These are phyloP conservation scores for Hondaea fermentalgiana DNA, from an alignment of 108 stramenopile species.

Conservation along the genomic window DNA sequence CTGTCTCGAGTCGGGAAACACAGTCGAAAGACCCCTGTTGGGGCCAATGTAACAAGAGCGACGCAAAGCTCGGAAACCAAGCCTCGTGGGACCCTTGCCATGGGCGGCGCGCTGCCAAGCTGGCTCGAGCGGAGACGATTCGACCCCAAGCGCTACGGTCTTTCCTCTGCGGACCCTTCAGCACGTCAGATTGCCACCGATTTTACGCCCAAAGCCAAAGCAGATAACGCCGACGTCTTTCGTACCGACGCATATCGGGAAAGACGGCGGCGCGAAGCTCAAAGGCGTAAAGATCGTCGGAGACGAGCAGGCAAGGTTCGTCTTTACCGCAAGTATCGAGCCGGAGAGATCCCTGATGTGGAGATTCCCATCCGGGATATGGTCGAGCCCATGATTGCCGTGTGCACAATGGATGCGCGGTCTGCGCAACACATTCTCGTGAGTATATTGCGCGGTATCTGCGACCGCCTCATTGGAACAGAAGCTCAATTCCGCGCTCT, in stretches of 20 bases:
- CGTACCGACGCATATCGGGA: not conserved
- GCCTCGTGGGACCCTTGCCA: not conserved
- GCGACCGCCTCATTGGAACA: not conserved
- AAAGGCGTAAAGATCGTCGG: not conserved
- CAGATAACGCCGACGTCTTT: not conserved
- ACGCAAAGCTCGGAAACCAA: not conserved
- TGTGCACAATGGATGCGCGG: constrained; percentile 34
- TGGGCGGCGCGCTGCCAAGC: not conserved
- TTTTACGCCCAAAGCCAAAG: not conserved
- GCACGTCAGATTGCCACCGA: not conserved
- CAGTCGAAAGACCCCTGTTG: not conserved
- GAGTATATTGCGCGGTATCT: constrained; percentile 20
- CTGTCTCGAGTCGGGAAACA: too few relatives aligned
- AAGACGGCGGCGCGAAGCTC: not conserved
- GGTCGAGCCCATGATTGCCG: constrained; percentile 33
- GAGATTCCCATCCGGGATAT: constrained; percentile 38
- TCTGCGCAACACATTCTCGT: constrained; percentile 30
- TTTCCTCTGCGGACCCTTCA: not conserved
- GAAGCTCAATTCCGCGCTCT: not conserved
- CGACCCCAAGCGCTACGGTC: not conserved
- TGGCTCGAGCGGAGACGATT: not conserved
- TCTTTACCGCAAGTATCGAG: constrained; percentile 38
- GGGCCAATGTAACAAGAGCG: not conserved
- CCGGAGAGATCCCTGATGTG: constrained; percentile 44
- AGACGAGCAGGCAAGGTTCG: constrained; percentile 5